phyloP scores from a whole-genome alignment of 495 filamentous ascomycete genomes.

The Sporormia fimetaria region DNA sequence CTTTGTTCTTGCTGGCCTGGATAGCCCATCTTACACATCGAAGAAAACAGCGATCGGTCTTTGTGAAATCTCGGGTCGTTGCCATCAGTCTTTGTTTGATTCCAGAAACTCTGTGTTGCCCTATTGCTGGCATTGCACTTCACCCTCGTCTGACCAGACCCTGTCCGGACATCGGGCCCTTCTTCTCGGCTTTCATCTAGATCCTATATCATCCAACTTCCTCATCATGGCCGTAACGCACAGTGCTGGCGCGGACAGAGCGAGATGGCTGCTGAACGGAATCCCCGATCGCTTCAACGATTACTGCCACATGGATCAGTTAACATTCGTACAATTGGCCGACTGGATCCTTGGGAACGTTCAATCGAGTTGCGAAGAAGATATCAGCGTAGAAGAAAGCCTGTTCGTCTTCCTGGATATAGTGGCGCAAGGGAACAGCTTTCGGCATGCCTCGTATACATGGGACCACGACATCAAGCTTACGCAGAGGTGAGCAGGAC shows the following conservation, averaged over 20 bases:
- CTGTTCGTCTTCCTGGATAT: constrained; percentile 25
- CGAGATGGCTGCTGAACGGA: constrained; percentile 15
- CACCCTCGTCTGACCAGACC: too few species aligned
- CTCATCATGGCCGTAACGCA: constrained; percentile 9
- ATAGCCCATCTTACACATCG: too few species aligned
- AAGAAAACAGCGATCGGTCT: too few species aligned
- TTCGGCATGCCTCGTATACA: constrained; percentile 8
- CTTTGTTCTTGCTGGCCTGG: too few species aligned
- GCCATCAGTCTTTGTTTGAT: too few species aligned
- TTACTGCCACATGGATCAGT: constrained; percentile 24
- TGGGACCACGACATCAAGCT: constrained; percentile 21
- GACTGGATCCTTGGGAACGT: constrained; percentile 19
- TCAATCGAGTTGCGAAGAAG: constrained; percentile 1
- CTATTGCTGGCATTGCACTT: too few species aligned
- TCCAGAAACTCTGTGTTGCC: too few species aligned
- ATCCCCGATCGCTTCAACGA: constrained; percentile 22
- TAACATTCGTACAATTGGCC: constrained; percentile 22
- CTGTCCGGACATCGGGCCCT: too few species aligned
- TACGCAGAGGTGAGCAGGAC: constrained; percentile 12
- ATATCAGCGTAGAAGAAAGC: constrained; percentile 20
- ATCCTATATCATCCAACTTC: too few species aligned
- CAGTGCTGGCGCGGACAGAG: constrained; percentile 6
- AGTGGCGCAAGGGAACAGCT: constrained; percentile 19
- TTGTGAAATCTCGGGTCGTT: too few species aligned
- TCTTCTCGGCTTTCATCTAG: too few species aligned